Conservation (phyloP, 192 early-diverging fungal genomes). For the Linnemannia zychae region DNA sequence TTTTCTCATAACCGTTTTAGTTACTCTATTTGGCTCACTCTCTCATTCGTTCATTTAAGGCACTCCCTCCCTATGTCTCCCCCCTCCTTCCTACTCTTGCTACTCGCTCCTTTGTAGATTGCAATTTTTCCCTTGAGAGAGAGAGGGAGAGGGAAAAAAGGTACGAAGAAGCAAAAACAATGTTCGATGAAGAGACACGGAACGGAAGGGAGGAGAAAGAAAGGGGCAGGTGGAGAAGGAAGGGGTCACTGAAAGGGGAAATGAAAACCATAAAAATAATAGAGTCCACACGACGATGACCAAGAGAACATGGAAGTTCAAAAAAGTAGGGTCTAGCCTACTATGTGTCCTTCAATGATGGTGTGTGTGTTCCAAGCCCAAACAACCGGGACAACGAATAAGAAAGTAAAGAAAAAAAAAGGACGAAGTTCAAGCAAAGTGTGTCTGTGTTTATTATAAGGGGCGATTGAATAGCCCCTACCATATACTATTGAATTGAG, state of each 20-base stretch:
- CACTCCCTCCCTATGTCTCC: too few species aligned
- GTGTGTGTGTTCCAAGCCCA: neutral
- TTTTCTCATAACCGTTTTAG: neutral
- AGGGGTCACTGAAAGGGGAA: neutral
- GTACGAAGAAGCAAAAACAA: neutral
- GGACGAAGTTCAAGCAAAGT: neutral
- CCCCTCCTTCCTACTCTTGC: neutral
- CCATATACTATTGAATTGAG: neutral
- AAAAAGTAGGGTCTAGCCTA: conserved; percentile 6
- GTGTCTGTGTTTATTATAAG: neutral
- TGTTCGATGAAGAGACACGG: neutral
- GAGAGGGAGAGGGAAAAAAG: neutral
- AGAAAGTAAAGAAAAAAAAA: neutral
- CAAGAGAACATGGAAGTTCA: neutral
- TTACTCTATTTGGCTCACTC: neutral
- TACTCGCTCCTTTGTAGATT: neutral
- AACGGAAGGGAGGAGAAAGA: neutral
- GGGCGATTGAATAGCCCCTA: neutral
- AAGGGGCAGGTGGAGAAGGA: neutral
- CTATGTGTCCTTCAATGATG: neutral
- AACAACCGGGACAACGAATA: neutral
- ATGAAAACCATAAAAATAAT: neutral
- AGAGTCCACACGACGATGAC: neutral
- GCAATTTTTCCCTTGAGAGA: neutral
- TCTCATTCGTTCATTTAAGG: neutral